These are phyloP conservation scores for Trichoderma polysporum DNA, from an alignment of 2,329 filamentous ascomycete genomes.

Conservation along the genomic window DNA sequence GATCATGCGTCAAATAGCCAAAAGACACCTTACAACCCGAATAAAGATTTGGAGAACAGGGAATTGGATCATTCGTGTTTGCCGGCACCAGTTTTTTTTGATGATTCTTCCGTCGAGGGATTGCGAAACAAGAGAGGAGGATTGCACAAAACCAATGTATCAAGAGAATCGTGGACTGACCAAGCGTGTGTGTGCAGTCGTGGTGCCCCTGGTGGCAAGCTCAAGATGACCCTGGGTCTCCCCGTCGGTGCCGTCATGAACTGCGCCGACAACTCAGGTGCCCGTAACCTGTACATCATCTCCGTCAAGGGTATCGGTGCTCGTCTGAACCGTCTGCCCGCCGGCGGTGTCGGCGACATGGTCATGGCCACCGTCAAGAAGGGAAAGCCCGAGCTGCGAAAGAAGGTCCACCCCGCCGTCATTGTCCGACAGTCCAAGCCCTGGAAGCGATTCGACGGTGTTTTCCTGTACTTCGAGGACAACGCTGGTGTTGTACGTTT, in stretches of 20 bases:
- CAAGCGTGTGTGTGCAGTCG: constrained; percentile 49
- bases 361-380: constrained; percentile 99
- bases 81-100: constrained; percentile 4
- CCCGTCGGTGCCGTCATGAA: constrained; percentile 99
- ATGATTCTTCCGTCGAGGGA: not conserved
- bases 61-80: not conserved
- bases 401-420: constrained; percentile 99
- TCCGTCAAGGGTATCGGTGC: constrained; percentile 98
- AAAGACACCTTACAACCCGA: not conserved
- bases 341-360: constrained; percentile 98
- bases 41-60: not conserved
- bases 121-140: constrained; percentile 2
- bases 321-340: constrained; percentile 94
- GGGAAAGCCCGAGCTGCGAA: constrained; percentile 99
- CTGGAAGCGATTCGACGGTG: constrained; percentile 97
- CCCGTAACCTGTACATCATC: constrained; percentile 99
- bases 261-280: constrained; percentile 99
- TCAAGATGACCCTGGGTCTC: constrained; percentile 99
- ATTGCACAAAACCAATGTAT: not conserved
- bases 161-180: constrained; percentile 34
- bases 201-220: constrained; percentile 98
- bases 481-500: constrained; percentile 94
- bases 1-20: not conserved
- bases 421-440: constrained; percentile 99
- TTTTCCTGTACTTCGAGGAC: constrained; percentile 99